Conservation (phyloP, 2,329 filamentous ascomycete species). For the Aspergillus latus region DNA sequence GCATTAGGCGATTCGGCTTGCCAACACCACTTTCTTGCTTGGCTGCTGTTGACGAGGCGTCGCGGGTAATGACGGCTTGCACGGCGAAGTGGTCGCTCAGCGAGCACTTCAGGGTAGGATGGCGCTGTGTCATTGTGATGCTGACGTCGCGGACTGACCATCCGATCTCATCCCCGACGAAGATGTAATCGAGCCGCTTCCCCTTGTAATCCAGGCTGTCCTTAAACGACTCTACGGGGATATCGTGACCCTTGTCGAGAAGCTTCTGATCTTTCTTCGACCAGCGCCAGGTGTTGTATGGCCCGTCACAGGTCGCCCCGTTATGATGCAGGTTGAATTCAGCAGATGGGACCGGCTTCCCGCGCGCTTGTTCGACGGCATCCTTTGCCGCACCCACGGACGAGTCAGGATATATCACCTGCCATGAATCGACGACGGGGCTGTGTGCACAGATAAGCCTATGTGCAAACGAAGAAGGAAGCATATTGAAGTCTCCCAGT, state of each 20-base stretch:
- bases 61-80: slow-evolving; percentile 68
- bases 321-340: slow-evolving; percentile 76
- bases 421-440: slow-evolving; percentile 80
- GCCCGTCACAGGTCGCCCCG: slow-evolving; percentile 82
- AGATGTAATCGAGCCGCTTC: slow-evolving; percentile 92
- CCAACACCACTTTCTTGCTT: background rate
- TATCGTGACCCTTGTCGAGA: slow-evolving; percentile 64
- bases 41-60: background rate
- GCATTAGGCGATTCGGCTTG: slow-evolving; percentile 24
- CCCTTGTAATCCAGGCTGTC: slow-evolving; percentile 68
- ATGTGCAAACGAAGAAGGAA: slow-evolving; percentile 80
- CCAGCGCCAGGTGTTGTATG: slow-evolving; percentile 94
- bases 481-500: slow-evolving; percentile 94
- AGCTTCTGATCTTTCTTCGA: slow-evolving; percentile 66
- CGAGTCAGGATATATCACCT: slow-evolving; percentile 76
- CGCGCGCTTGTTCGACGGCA: slow-evolving; percentile 64
- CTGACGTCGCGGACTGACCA: slow-evolving; percentile 73
- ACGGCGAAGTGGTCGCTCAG: slow-evolving; percentile 95
- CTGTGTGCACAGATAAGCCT: slow-evolving; percentile 75
- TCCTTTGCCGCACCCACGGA: slow-evolving; percentile 73
- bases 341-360: slow-evolving; percentile 69
- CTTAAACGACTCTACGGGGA: slow-evolving; percentile 56
- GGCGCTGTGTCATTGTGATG: slow-evolving; percentile 83
- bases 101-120: slow-evolving; percentile 78
- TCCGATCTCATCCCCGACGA: slow-evolving; percentile 62